These are phyloP conservation scores for Aquilaria malaccensis DNA, from an alignment of 345 rosid genomes.

Conservation along the genomic window DNA sequence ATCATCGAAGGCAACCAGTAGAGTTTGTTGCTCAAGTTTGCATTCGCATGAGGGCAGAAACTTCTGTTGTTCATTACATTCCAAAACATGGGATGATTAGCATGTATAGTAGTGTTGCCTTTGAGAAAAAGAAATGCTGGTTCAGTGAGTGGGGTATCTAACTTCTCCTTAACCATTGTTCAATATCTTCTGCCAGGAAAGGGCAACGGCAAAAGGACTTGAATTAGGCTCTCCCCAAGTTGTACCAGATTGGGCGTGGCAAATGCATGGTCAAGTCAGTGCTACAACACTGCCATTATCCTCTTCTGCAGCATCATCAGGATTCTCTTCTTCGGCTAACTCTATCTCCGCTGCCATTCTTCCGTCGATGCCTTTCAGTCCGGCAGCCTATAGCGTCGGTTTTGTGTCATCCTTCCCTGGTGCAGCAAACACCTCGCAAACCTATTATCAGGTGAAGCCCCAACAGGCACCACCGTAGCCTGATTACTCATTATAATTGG, in stretches of 20 bases:
- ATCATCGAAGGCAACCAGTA: too few species aligned
- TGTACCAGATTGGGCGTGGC: constrained; percentile 62
- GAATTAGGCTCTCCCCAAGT: constrained; percentile 37
- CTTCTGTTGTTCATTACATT: too few species aligned
- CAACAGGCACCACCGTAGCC: constrained; percentile 47
- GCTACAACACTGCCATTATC: constrained; percentile 42
- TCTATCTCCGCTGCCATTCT: constrained; percentile 46
- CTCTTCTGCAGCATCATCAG: constrained; percentile 99
- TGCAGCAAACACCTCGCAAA: constrained; percentile 23
- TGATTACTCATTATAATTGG: neutral
- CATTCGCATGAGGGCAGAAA: too few species aligned
- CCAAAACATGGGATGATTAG: too few species aligned
- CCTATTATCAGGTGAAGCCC: constrained; percentile 27
- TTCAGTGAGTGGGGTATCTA: too few species aligned
- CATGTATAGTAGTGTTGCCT: too few species aligned
- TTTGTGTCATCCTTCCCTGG: constrained; percentile 26
- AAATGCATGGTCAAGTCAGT: constrained; percentile 50
- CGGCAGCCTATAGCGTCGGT: constrained; percentile 29
- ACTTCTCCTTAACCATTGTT: too few species aligned
- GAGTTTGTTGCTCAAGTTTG: too few species aligned
- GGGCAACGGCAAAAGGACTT: constrained; percentile 33
- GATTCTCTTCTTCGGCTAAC: constrained; percentile 80
- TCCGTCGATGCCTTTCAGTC: constrained; percentile 38
- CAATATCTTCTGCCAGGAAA: constrained; percentile 38
- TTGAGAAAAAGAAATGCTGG: too few species aligned